A percentile compares a stretch with the other conserved stretches of the same genome.
These are phyloP conservation scores for Sonneratia alba DNA, from an alignment of 345 rosid species.

Conservation along the genomic window DNA sequence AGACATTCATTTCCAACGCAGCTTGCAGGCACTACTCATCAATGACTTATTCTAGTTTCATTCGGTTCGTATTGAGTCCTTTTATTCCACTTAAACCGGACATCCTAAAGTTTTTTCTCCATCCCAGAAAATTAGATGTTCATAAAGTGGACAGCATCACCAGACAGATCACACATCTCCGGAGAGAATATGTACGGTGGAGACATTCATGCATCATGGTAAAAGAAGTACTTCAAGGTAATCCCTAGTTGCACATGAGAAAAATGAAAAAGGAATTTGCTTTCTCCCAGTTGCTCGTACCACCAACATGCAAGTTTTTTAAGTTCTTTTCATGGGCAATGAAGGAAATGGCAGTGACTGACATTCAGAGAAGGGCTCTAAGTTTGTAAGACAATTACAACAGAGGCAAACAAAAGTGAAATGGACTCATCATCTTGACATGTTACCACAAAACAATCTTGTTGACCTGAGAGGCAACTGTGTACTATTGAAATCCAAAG, in stretches of 20 bases:
- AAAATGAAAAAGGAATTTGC: not conserved
- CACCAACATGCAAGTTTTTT: not conserved
- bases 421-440: not conserved
- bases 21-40: not conserved
- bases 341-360: not conserved
- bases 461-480: not conserved
- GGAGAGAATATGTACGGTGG: not conserved
- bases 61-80: not conserved
- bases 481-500: not conserved
- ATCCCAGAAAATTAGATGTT: not conserved
- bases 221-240: not conserved
- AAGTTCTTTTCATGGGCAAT: not conserved
- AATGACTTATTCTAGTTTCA: not conserved
- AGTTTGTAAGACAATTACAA: not conserved
- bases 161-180: not conserved
- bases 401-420: not conserved
- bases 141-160: not conserved
- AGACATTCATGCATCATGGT: not conserved
- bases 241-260: not conserved
- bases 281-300: not conserved
- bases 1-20: not conserved
- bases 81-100: not conserved
- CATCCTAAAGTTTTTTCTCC: not conserved
- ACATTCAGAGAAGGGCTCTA: not conserved
- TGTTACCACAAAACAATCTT: not conserved